These are phyloP conservation scores for Pisolithus microcarpus DNA, from an alignment of 768 basidiomycete species.

Conservation along the genomic window DNA sequence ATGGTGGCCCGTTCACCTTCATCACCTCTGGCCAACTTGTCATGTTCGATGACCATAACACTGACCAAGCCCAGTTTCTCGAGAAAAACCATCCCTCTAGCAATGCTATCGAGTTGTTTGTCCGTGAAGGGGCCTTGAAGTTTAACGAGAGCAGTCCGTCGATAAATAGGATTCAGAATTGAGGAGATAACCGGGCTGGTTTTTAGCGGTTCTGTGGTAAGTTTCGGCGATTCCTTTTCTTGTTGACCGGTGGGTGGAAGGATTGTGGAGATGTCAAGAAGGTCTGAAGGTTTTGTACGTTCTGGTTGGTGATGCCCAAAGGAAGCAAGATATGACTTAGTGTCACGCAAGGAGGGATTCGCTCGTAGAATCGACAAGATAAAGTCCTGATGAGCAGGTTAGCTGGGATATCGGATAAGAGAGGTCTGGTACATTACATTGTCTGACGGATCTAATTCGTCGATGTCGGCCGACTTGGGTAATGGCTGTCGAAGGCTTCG, in stretches of 20 bases:
- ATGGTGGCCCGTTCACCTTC: conserved; percentile 60
- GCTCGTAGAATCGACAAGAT: conserved; percentile 91
- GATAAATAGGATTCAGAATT: conserved; percentile 77
- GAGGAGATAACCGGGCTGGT: conserved; percentile 53
- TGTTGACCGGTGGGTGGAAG: conserved; percentile 10
- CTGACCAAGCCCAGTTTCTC: conserved; percentile 93
- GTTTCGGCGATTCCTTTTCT: conserved; percentile 9
- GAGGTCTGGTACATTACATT: conserved; percentile 34
- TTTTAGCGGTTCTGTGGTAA: conserved; percentile 32
- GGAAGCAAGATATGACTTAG: conserved; percentile 83
- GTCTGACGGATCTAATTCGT: conserved; percentile 33
- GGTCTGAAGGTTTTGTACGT: conserved; percentile 19
- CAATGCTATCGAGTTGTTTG: conserved; percentile 88
- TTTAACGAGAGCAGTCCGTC: conserved; percentile 92
- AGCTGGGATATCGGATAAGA: conserved; percentile 1
- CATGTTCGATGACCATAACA: conserved; percentile 91
- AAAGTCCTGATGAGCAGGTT: conserved; percentile 62
- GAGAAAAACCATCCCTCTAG: conserved; percentile 88
- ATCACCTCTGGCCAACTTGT: conserved; percentile 61
- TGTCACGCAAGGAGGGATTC: conserved; percentile 86
- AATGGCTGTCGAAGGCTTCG: conserved; percentile 20
- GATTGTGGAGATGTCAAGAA: conserved; percentile 17
- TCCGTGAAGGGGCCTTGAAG: conserved; percentile 94
- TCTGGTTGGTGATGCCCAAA: conserved; percentile 64
- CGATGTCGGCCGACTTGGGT: conserved; percentile 9